A percentile compares a stretch with the other conserved stretches of the same genome.
Conservation (phyloP, 768 basidiomycete genomes). For the Hirschioporus abietinus region DNA sequence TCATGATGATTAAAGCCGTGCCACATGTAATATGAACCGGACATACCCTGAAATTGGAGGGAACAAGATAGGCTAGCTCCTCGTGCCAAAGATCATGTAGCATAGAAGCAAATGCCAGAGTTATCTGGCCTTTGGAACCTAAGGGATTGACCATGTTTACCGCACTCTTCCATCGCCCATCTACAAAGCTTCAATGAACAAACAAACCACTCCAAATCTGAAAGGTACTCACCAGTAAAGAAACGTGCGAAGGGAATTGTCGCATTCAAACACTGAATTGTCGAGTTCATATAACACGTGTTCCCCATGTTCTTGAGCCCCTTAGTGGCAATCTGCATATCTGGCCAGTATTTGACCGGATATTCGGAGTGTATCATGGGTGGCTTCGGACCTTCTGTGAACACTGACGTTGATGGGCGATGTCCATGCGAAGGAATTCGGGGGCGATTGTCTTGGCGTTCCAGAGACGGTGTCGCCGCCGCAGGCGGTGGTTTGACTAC, state of each 20-base stretch:
- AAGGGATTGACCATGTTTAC: constrained; percentile 83
- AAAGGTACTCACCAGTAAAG: constrained; percentile 66
- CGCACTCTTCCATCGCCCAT: constrained; percentile 74
- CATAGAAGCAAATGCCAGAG: constrained; percentile 76
- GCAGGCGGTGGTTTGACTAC: constrained; percentile 76
- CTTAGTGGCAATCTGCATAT: constrained; percentile 69
- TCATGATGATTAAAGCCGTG: constrained; percentile 15
- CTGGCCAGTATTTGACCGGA: constrained; percentile 80
- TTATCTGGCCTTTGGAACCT: constrained; percentile 82
- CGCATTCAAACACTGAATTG: constrained; percentile 92
- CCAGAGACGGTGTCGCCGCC: constrained; percentile 61
- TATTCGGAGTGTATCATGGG: constrained; percentile 73
- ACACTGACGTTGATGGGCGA: constrained; percentile 20
- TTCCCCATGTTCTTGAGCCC: constrained; percentile 95
- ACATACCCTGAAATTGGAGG: constrained; percentile 78
- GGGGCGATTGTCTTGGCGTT: constrained; percentile 72
- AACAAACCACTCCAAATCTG: constrained; percentile 4
- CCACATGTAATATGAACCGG: background rate
- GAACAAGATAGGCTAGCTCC: constrained; percentile 77
- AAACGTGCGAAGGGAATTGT: constrained; percentile 91
- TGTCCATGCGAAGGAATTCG: constrained; percentile 34
- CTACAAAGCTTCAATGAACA: constrained; percentile 29
- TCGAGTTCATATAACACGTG: constrained; percentile 99
- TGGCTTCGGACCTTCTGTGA: constrained; percentile 40
- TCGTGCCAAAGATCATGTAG: constrained; percentile 86